phyloP scores from a whole-genome alignment of 805 yeast genomes.

The Metschnikowia reukaufii region DNA sequence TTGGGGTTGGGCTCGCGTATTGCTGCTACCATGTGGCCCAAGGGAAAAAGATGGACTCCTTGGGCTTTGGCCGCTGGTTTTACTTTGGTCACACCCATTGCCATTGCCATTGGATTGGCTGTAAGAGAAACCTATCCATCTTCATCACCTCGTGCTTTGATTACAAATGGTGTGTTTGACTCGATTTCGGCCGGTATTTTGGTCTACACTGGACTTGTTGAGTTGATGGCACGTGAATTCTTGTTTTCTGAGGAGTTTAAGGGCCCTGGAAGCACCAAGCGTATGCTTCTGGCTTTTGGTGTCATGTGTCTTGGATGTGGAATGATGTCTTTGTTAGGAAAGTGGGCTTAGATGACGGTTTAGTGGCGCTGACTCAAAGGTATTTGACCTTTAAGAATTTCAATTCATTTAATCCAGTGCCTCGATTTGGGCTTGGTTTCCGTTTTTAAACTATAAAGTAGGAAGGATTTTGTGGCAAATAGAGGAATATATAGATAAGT shows the following conservation, averaged over 20 bases:
- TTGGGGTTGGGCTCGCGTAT: slow-evolving; percentile 80
- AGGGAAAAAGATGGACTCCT: slow-evolving; percentile 47
- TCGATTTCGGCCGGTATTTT: slow-evolving; percentile 37
- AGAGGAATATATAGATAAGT: too few relatives aligned
- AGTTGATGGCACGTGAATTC: slow-evolving; percentile 42
- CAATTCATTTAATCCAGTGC: too few relatives aligned
- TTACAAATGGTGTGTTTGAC: slow-evolving; percentile 36
- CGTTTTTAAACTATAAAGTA: too few relatives aligned
- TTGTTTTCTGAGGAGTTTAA: slow-evolving; percentile 32
- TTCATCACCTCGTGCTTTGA: slow-evolving; percentile 32
- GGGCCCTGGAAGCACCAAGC: slow-evolving; percentile 19
- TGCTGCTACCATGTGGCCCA: slow-evolving; percentile 59
- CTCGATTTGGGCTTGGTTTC: too few relatives aligned
- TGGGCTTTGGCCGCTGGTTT: slow-evolving; percentile 34
- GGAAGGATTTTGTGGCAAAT: too few relatives aligned
- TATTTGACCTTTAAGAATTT: too few relatives aligned
- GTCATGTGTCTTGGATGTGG: slow-evolving; percentile 29
- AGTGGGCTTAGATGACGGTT: slow-evolving; percentile 40
- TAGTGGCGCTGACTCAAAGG: too few relatives aligned
- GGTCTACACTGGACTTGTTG: slow-evolving; percentile 37
- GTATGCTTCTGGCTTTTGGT: slow-evolving; percentile 25
- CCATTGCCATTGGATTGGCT: slow-evolving; percentile 37
- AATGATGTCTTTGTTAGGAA: slow-evolving; percentile 35
- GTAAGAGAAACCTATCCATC: slow-evolving; percentile 34
- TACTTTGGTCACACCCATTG: slow-evolving; percentile 33